phyloP scores from a whole-genome alignment of 805 yeast genomes.

The Suhomyces kilbournensis region DNA sequence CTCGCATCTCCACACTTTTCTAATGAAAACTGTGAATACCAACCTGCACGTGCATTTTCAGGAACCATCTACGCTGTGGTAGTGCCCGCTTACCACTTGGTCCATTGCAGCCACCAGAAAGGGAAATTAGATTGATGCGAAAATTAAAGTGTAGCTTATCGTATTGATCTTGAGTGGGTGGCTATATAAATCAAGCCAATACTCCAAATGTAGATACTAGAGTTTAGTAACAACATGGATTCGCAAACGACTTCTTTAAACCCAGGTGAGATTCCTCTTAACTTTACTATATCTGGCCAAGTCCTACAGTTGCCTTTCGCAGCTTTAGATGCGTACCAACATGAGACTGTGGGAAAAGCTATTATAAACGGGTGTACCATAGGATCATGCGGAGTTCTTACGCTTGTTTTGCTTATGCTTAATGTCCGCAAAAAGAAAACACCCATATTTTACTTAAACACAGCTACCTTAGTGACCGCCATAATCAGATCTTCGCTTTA shows the following conservation, averaged over 20 bases:
- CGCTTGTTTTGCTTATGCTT: constrained; percentile 5
- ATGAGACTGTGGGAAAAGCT: not conserved
- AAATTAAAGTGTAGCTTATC: not conserved
- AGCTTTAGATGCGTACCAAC: constrained; percentile 5
- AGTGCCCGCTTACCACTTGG: not conserved
- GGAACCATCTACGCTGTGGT: not conserved
- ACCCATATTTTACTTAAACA: constrained; percentile 74
- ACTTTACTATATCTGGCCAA: constrained; percentile 2
- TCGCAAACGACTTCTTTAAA: not conserved
- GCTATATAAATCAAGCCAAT: not conserved
- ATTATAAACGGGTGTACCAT: constrained; percentile 8
- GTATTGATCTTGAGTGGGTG: not conserved
- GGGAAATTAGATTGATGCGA: not conserved
- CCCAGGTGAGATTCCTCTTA: constrained; percentile 1
- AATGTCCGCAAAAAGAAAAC: constrained; percentile 49
- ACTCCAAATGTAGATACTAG: not conserved
- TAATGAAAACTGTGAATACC: not conserved
- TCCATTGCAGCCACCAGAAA: not conserved
- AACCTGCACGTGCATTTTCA: not conserved
- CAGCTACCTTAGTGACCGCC: constrained; percentile 52
- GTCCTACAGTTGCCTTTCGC: constrained; percentile 2
- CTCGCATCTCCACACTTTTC: not conserved
- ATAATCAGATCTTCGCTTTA: constrained; percentile 61
- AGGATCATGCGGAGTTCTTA: constrained; percentile 10
- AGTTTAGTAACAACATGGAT: not conserved